Conservation (phyloP, 2,329 filamentous ascomycete species). For the Arachnomyces sp. region DNA sequence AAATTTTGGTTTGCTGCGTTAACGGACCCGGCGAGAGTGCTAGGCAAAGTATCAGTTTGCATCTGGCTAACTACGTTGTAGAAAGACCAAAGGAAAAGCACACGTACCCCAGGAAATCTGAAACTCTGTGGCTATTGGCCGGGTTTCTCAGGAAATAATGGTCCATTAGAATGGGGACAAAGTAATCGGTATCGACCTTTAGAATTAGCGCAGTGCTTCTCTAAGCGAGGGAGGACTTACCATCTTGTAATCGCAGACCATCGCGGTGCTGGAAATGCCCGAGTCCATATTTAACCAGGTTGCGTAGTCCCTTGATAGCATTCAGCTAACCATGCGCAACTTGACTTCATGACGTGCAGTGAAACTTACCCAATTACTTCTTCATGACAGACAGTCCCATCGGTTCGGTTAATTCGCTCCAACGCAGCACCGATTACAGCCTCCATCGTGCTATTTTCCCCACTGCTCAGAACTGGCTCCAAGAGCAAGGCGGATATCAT, state of each 20-base stretch:
- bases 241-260: constrained; percentile 53
- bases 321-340: constrained; percentile 5
- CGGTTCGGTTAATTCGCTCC: constrained; percentile 51
- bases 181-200: constrained; percentile 55
- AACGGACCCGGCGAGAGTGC: constrained; percentile 40
- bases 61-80: background rate
- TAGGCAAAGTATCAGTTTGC: constrained; percentile 19
- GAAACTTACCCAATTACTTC: constrained; percentile 48
- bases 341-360: no score
- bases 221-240: constrained; percentile 22
- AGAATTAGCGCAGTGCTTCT: background rate
- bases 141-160: constrained; percentile 48
- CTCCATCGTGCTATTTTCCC: constrained; percentile 49
- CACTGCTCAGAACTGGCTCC: constrained; percentile 49
- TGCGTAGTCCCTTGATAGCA: constrained; percentile 47
- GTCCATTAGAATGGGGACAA: constrained; percentile 49
- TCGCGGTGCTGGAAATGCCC: constrained; percentile 44
- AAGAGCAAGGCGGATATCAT: constrained; percentile 54
- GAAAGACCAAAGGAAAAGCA: background rate
- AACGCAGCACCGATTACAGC: constrained; percentile 53
- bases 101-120: constrained; percentile 27
- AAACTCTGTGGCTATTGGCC: constrained; percentile 31
- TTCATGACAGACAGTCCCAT: constrained; percentile 56
- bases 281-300: constrained; percentile 48
- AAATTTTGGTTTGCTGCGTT: constrained; percentile 44